Evolutionary conservation across 1,284 basidiomycete species (phyloP).

Genomic region (Irpex sp.): DNA sequence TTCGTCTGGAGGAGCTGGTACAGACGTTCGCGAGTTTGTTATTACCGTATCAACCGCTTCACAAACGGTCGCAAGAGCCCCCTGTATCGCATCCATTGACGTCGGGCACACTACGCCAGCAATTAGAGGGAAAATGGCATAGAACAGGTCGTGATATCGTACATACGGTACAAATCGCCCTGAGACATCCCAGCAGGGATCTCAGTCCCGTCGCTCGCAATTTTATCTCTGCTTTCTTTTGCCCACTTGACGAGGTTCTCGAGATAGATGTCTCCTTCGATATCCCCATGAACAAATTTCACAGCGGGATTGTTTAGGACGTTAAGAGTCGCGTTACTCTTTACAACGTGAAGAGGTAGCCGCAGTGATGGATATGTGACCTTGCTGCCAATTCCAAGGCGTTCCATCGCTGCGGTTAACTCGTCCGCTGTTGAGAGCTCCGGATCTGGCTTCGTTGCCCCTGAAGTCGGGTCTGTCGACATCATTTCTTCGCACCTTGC

Average conservation of each 20-base stretch:
- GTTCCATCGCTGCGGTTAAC: slow-evolving; percentile 48
- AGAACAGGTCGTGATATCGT: background rate
- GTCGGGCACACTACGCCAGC: slow-evolving; percentile 54
- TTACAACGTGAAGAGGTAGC: slow-evolving; percentile 35
- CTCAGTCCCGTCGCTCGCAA: slow-evolving; percentile 64
- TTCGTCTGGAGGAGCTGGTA: slow-evolving; percentile 1
- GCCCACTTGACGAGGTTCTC: slow-evolving; percentile 59
- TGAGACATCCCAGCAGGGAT: slow-evolving; percentile 72
- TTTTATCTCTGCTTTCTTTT: slow-evolving; percentile 58
- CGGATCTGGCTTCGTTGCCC: background rate
- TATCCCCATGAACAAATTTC: slow-evolving; percentile 69
- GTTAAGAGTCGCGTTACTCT: slow-evolving; percentile 48
- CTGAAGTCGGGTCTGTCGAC: background rate
- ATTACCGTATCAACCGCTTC: slow-evolving; percentile 77
- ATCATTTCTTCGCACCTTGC: slow-evolving; percentile 53
- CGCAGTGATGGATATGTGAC: slow-evolving; percentile 9
- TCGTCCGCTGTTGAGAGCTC: slow-evolving; percentile 24
- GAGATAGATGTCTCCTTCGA: slow-evolving; percentile 63
- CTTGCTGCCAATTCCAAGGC: slow-evolving; percentile 40
- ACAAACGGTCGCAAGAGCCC: slow-evolving; percentile 74
- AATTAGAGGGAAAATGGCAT: background rate
- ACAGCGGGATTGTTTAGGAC: slow-evolving; percentile 59
- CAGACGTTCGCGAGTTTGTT: slow-evolving; percentile 13
- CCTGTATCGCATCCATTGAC: slow-evolving; percentile 70
- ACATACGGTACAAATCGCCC: slow-evolving; percentile 81